phyloP scores from a whole-genome alignment of 129 eudicot species.

The Flaveria sonorensis region DNA sequence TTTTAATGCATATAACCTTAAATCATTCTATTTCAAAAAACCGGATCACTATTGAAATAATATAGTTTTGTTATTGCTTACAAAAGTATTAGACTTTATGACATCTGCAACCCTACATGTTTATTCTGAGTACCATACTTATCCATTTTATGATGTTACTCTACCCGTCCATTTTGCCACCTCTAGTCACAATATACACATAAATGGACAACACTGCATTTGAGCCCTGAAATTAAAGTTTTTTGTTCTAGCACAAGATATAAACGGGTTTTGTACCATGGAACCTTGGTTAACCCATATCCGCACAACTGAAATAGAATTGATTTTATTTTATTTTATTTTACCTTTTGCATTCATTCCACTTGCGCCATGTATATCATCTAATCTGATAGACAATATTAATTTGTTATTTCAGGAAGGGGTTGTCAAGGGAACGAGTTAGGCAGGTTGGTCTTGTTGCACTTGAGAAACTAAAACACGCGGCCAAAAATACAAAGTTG shows the following conservation, averaged over 20 bases:
- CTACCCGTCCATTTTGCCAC: not conserved
- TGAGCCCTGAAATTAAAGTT: not conserved
- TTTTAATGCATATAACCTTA: conserved; percentile 11
- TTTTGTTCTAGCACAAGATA: not conserved
- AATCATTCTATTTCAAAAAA: not conserved
- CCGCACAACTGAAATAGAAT: not conserved
- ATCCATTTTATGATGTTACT: not conserved
- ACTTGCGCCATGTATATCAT: not conserved
- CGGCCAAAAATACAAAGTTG: conserved; percentile 76
- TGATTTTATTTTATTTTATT: not conserved
- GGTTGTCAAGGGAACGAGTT: conserved; percentile 92
- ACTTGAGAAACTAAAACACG: conserved; percentile 84
- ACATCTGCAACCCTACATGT: not conserved
- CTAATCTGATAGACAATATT: not conserved
- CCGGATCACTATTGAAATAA: not conserved
- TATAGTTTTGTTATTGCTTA: not conserved
- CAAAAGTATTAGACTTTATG: not conserved
- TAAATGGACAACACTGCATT: conserved; percentile 12
- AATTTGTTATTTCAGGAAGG: conserved; percentile 57
- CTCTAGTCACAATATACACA: not conserved
- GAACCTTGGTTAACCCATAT: not conserved
- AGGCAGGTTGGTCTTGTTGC: conserved; percentile 97
- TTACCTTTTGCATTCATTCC: not conserved
- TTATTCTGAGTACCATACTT: not conserved
- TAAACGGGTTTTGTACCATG: not conserved